phyloP scores from a whole-genome alignment of 1,139 yeast genomes.

The Cylindricascospora bacillispora region DNA sequence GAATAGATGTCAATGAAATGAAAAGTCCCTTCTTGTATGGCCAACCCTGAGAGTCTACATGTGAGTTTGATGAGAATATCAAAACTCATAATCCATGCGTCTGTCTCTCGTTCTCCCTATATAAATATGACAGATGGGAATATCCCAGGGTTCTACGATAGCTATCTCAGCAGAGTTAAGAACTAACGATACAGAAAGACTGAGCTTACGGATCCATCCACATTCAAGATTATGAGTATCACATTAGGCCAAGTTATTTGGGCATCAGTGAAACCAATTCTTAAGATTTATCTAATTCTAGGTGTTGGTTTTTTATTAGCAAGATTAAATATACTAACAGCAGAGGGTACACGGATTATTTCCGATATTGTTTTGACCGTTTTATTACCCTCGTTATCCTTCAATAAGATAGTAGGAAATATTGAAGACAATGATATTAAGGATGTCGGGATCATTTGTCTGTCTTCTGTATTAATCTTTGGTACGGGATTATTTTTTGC shows the following conservation, averaged over 20 bases:
- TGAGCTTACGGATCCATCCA: no score
- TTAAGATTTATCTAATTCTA: slow-evolving; percentile 75
- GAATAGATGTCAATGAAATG: no score
- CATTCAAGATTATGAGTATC: slow-evolving; percentile 20
- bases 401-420: slow-evolving; percentile 62
- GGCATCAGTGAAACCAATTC: slow-evolving; percentile 78
- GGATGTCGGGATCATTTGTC: slow-evolving; percentile 60
- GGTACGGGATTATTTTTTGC: slow-evolving; percentile 24
- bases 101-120: no score
- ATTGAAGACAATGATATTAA: slow-evolving; percentile 64
- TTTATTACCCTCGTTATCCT: slow-evolving; percentile 68
- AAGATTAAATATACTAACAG: slow-evolving; percentile 51
- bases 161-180: no score
- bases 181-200: no score
- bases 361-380: slow-evolving; percentile 59
- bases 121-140: no score
- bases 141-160: no score
- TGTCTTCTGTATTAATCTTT: slow-evolving; percentile 27
- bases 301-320: slow-evolving; percentile 62
- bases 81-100: no score
- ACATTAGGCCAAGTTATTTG: slow-evolving; percentile 61
- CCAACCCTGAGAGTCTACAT: no score
- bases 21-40: no score
- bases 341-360: slow-evolving; percentile 61
- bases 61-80: no score